Percentiles rank a stretch among this genome's conserved stretches.
Evolutionary conservation across 2,329 filamentous ascomycete species (phyloP).

Genomic region (Penicillium sp.): DNA sequence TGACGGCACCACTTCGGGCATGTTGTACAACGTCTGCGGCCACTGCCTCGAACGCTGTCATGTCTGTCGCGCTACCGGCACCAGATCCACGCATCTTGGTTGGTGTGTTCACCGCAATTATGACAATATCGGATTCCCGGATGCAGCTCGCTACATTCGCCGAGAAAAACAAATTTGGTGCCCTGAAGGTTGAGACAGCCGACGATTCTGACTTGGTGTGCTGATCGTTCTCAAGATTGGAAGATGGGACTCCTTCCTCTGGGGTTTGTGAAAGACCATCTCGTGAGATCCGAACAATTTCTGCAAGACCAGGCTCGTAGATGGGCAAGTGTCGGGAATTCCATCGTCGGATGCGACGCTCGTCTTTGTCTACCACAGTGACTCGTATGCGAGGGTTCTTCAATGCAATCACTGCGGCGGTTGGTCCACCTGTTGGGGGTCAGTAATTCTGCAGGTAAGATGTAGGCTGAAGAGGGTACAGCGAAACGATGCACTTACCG

Average conservation of each 20-base stretch:
- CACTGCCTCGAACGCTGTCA: constrained; percentile 71
- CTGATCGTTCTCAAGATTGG: neutral
- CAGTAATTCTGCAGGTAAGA: neutral
- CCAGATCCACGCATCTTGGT: constrained; percentile 72
- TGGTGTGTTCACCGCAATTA: constrained; percentile 77
- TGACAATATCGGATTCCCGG: constrained; percentile 68
- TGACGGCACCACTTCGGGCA: constrained; percentile 67
- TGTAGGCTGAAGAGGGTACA: neutral
- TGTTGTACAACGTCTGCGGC: constrained; percentile 67
- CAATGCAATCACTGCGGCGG: constrained; percentile 27
- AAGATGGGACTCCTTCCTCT: neutral
- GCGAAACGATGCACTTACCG: constrained; percentile 11
- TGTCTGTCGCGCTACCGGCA: constrained; percentile 69
- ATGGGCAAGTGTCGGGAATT: constrained; percentile 29
- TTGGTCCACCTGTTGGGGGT: constrained; percentile 19
- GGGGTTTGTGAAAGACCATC: constrained; percentile 4
- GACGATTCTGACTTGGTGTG: neutral
- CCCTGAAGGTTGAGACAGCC: neutral
- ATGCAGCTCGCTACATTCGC: constrained; percentile 66
- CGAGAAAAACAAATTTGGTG: constrained; percentile 71
- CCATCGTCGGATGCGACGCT: constrained; percentile 26
- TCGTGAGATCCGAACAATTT: constrained; percentile 16
- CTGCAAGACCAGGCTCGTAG: constrained; percentile 29
- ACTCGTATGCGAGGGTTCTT: constrained; percentile 31
- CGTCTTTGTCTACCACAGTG: constrained; percentile 28